phyloP scores from a whole-genome alignment of 371 early-diverging fungal genomes.

The Rhizopus delemar region DNA sequence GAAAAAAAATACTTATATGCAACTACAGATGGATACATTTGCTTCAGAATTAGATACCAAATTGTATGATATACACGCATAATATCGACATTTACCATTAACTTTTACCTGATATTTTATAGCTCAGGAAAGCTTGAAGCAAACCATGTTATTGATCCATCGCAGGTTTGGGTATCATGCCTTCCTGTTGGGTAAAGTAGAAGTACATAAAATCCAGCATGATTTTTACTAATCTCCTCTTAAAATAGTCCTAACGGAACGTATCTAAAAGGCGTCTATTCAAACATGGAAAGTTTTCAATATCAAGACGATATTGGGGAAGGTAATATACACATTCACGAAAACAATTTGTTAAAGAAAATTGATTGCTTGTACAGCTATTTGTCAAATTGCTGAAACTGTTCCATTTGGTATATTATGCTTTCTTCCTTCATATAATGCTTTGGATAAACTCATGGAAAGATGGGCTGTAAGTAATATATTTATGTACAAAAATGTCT shows the following conservation, averaged over 20 bases:
- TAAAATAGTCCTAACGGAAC: slow-evolving; percentile 40
- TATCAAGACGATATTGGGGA: slow-evolving; percentile 76
- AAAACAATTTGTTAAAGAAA: neutral
- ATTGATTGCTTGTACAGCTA: slow-evolving; percentile 29
- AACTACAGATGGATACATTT: slow-evolving; percentile 58
- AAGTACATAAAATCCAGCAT: slow-evolving; percentile 50
- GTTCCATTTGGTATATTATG: slow-evolving; percentile 67
- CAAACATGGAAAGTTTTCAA: slow-evolving; percentile 37
- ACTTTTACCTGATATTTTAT: slow-evolving; percentile 28
- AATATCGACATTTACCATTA: neutral
- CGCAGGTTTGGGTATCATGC: slow-evolving; percentile 55
- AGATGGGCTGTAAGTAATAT: slow-evolving; percentile 47
- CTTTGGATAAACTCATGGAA: slow-evolving; percentile 51
- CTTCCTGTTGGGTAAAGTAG: slow-evolving; percentile 45
- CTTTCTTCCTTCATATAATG: slow-evolving; percentile 64
- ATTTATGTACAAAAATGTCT: neutral
- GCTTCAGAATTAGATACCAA: slow-evolving; percentile 64
- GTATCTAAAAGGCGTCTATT: slow-evolving; percentile 56
- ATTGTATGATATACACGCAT: slow-evolving; percentile 33
- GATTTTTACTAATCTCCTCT: slow-evolving; percentile 63
- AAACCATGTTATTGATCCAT: slow-evolving; percentile 58
- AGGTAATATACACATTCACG: slow-evolving; percentile 13
- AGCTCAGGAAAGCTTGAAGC: slow-evolving; percentile 50
- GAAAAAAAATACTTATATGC: neutral
- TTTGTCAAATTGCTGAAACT: slow-evolving; percentile 45